Base-by-base conservation (phyloP, 768 basidiomycete genomes). In the Cystobasidium ongulense region DNA sequence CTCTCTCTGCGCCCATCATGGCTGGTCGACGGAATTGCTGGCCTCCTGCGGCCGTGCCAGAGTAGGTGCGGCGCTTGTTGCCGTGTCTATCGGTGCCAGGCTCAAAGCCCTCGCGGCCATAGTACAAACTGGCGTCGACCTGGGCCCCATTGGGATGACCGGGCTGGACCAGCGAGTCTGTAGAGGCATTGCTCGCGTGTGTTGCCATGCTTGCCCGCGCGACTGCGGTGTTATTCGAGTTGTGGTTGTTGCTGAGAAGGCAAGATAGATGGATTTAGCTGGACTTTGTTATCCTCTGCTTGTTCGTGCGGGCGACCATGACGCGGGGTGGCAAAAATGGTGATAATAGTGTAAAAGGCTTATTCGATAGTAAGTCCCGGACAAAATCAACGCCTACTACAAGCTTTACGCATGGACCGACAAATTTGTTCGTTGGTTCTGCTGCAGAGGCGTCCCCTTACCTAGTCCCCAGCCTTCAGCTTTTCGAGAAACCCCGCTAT, bases 51-150 rank as follows among this genome's bases (percentile, higher is more conserved):
- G 52, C 46, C 8, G 29, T 29, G 65, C 41, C 38, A 29, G 65
- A 67, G 50, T 67, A 67, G 25, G 65, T 67, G 23, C 65, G 23
- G 38, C 50, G 29, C 27, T 25, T 29, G 29, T 67, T 29, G 29
- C 29, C 38, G 50, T 67, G 65, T 43, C 65, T 67, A 38, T 67
- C 65, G 17, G 29, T 39, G 31, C 27, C 29, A 41, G 33, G 21
- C 17, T 65, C 10, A 13, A 35, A 17, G 63, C 27, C 36, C 7
- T 52, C 39, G 15, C 52, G 21, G 38, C 41, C 65, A 67, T 67
- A 67, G 65, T 67, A 67, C 65, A 25, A 43, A 41, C 23, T 31
- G 27, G 65, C 65, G 25, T 67, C 65, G 29, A 67, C 41, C 36
- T 67, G 65, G 65, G 27, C 52, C 33, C 64, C 38, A 25, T 25